Percentiles rank a stretch among this genome's conserved stretches.
Evolutionary conservation across 495 filamentous ascomycete species (phyloP).

Genomic region (Astrothelium macrocarpum): DNA sequence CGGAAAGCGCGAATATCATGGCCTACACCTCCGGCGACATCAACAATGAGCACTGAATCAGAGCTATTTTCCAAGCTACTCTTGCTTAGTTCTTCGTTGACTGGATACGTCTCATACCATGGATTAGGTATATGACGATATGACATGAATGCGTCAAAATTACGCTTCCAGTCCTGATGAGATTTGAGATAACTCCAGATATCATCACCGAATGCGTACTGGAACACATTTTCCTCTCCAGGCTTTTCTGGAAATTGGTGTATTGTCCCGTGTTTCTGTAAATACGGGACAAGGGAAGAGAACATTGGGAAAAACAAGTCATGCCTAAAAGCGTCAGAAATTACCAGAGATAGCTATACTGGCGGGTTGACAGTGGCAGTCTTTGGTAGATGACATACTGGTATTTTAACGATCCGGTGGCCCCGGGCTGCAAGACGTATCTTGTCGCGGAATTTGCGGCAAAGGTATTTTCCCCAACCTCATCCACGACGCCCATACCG

Average conservation of each 20-base stretch:
- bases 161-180: slow-evolving; percentile 4
- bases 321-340: background rate
- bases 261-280: background rate
- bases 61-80: background rate
- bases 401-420: background rate
- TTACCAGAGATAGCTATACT: background rate
- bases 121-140: background rate
- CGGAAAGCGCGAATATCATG: slow-evolving; percentile 10
- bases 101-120: slow-evolving; percentile 15
- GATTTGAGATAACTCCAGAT: slow-evolving; percentile 7
- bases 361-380: background rate
- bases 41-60: slow-evolving; percentile 12
- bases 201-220: slow-evolving; percentile 11
- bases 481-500: slow-evolving; percentile 3
- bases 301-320: background rate
- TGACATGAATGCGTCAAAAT: slow-evolving; percentile 14
- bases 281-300: background rate
- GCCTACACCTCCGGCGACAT: slow-evolving; percentile 13
- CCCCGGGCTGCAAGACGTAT: slow-evolving; percentile 1
- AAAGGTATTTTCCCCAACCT: slow-evolving; percentile 7
- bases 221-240: slow-evolving; percentile 5
- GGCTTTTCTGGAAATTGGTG: slow-evolving; percentile 8
- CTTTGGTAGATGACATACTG: background rate
- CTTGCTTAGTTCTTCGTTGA: background rate
- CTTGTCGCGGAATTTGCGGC: slow-evolving; percentile 8